Evolutionary conservation across 805 yeast species (phyloP), one percentile per base, ranked within the genome.

Genomic region (Yamadazyma endophytica): DNA sequence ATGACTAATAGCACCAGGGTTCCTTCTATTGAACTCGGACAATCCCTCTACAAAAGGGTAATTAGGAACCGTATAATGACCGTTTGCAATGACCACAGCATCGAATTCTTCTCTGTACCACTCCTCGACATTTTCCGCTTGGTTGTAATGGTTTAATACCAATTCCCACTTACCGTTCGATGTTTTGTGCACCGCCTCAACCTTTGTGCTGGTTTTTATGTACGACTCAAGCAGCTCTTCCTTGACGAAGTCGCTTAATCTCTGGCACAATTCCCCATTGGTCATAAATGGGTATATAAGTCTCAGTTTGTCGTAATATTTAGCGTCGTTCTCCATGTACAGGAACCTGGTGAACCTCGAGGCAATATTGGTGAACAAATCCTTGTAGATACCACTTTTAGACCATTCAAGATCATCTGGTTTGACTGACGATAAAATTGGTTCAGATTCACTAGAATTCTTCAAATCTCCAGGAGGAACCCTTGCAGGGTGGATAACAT

Each of bases 81-180:
- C 92, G 6, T 73, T 59, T 5, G 86, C 82, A 7, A 80, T 52
- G 3, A 76, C 73, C 5, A 82, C 73, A 6, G 76, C 82, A 48
- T 82, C 89, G 40, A 67, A 76, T 20, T 48, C 50, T 32, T 72
- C 72, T 16, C 43, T 50, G 38, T 71, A 70, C 76, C 76, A 71
- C 19, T 42, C 38, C 38, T 36, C 67, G 7, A 25, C 25, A 9
- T 32, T 37, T 4, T 17, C 28, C 3, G 21, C 33, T 2, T 31
- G 28, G 6, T 35, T 36, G 8, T 36, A 36, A 26, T 26, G 36
- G 15, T 47, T 39, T 2, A 61, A 46, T 5, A 57, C 50, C 6
- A 68, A 20, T 1, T 46, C 37, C 77, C 77, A 71, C 44, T 66
- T 61, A 1, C 58, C 61, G 9, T 34, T 28, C 8, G 30, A 36